Evolutionary conservation across 306 rosid genomes (phyloP), one percentile per base, ranked within the genome.

Genomic region (Pyrus bretschneideri): DNA sequence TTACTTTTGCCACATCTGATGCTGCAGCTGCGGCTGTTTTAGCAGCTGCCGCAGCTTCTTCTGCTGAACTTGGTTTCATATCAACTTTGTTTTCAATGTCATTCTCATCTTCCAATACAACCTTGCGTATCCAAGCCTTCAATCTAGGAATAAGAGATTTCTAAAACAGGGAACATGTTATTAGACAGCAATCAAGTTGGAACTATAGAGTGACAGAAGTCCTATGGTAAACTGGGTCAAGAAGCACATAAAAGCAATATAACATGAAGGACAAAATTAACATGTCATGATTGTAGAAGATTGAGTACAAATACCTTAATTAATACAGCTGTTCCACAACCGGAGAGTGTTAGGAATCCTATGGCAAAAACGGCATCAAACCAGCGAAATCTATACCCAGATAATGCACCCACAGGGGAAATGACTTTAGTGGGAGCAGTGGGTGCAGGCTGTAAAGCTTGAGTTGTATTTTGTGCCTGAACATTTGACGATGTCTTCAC

Each of bases 21-120:
- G 99, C 98, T 42, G 99, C 99, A 27, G 92, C 97, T 63, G 98
- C 97, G 40, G 98, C 98, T 60, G 97, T 90, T 87, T 92, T 92
- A 80, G 98, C 98, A 67, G 96, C 97, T 58, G 86, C 93, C 0
- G 91, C 88, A 70, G 92, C 85, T 82, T 95, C 97, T 88, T 95
- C 97, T 25, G 83, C 89, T 76, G 86, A 23, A 61, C 90, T 87
- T 2, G 96, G 98, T 80, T 89, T 92, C 63, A 64, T 10, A 51
- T 84, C 81, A 17, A 69, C 73, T 88, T 80, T 85, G 81, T 84
- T 77, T 30, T 75, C 76, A 71, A 67, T 52, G 21, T 81, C 92
- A 83, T 79, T 79, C 31, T 85, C 96, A 44, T 85, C 92, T 62
- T 89, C 99, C 65, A 73, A 59, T 72, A 80, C 92, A 86, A 91